Evolutionary conservation across 2,329 filamentous ascomycete genomes (phyloP).

Genomic region (Oidium heveae): DNA sequence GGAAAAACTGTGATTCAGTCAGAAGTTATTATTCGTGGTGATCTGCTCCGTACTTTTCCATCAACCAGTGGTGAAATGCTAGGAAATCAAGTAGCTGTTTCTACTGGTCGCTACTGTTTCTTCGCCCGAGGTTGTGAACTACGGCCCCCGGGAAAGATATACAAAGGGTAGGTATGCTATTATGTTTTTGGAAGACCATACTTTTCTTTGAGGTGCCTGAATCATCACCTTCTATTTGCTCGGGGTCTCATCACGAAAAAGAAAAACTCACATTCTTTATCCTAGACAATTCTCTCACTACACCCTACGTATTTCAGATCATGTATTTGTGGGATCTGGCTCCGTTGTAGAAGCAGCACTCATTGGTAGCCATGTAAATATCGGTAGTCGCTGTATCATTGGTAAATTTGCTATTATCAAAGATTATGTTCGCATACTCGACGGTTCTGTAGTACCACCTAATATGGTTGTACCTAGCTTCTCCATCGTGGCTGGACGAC

Average conservation of each 20-base stretch:
- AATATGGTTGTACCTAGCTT: conserved; percentile 87
- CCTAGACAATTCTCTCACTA: conserved; percentile 41
- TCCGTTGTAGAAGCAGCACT: conserved; percentile 61
- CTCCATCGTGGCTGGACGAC: conserved; percentile 65
- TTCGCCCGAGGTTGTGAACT: conserved; percentile 56
- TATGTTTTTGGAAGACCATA: too few species aligned
- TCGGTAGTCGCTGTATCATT: conserved; percentile 53
- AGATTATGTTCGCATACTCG: conserved; percentile 72
- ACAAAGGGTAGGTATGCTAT: conserved; percentile 44
- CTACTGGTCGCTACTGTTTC: conserved; percentile 79
- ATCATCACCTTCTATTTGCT: too few species aligned
- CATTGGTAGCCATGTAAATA: conserved; percentile 65
- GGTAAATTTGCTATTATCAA: conserved; percentile 81
- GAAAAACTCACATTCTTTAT: background rate
- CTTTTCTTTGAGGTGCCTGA: too few species aligned
- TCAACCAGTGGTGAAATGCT: conserved; percentile 15
- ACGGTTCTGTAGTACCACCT: conserved; percentile 58
- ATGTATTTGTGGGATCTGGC: conserved; percentile 63
- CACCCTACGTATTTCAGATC: conserved; percentile 78
- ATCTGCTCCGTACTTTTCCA: conserved; percentile 39
- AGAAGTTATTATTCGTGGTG: conserved; percentile 80
- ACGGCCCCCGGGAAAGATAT: conserved; percentile 59
- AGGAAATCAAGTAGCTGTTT: conserved; percentile 32
- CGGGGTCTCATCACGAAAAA: background rate
- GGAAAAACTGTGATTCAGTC: conserved; percentile 91